Conservation (phyloP, 129 eudicot species). For the Solidago caesia region DNA sequence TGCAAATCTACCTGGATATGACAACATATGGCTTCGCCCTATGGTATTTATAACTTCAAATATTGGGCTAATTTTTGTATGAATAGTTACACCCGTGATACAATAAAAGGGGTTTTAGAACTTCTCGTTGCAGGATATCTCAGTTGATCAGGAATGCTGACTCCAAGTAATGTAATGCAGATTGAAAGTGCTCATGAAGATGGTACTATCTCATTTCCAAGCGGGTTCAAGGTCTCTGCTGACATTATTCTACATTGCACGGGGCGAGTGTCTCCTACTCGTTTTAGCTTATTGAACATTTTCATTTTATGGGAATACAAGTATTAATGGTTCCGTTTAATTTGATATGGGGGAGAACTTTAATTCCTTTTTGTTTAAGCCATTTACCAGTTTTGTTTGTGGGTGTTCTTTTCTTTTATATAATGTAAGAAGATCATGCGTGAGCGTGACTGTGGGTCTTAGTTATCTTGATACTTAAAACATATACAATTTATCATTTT, state of each 20-base stretch:
- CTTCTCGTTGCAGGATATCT: neutral
- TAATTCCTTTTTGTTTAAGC: no score
- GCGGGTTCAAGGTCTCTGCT: constrained; percentile 51
- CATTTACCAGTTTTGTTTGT: neutral
- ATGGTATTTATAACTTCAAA: constrained; percentile 57
- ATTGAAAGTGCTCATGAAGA: constrained; percentile 56
- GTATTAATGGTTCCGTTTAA: neutral
- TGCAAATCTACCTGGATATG: constrained; percentile 51
- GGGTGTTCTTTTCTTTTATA: neutral
- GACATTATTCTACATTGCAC: constrained; percentile 85
- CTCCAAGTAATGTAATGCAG: constrained; percentile 40
- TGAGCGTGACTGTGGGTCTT: neutral
- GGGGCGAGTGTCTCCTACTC: constrained; percentile 50
- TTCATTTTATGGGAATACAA: neutral
- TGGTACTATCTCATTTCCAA: constrained; percentile 63
- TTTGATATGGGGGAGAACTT: neutral
- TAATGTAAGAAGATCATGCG: neutral
- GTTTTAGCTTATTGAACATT: constrained; percentile 11
- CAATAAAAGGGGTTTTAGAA: constrained; percentile 11
- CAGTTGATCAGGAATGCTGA: constrained; percentile 22
- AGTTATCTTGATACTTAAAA: neutral
- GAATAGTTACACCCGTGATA: neutral
- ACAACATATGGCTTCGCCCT: constrained; percentile 76
- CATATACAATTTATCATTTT: neutral
- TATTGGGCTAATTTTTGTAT: neutral